A percentile compares a stretch with the other conserved stretches of the same genome.
Evolutionary conservation across 2,329 filamentous ascomycete species (phyloP).

Genomic region (Colletotrichum horii): DNA sequence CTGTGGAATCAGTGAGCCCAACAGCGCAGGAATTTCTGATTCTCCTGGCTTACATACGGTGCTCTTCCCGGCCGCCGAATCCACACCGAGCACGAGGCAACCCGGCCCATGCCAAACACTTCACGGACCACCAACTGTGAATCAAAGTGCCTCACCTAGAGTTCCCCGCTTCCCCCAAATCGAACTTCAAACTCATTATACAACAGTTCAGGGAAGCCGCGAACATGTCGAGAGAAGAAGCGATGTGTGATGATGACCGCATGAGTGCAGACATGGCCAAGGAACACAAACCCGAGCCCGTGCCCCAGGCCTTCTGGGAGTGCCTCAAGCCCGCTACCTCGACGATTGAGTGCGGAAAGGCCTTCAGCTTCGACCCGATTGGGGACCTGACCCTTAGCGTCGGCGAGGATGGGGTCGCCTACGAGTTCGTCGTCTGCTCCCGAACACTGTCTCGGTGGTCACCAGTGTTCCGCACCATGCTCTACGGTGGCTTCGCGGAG

Average conservation of each 20-base stretch:
- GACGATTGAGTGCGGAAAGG: neutral
- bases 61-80: neutral
- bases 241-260: neutral
- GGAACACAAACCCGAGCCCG: neutral
- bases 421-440: neutral
- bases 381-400: neutral
- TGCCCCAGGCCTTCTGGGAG: neutral
- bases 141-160: neutral
- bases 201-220: neutral
- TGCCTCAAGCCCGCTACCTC: neutral
- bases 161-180: neutral
- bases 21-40: neutral
- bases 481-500: neutral
- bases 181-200: neutral
- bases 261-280: rapidly evolving
- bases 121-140: neutral
- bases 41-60: neutral
- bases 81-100: neutral
- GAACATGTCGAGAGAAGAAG: neutral
- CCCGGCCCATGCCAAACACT: neutral
- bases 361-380: neutral
- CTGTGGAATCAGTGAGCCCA: too few species aligned
- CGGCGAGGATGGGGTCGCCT: neutral
- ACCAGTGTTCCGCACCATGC: neutral
- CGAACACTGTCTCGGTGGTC: neutral